Base-by-base conservation (phyloP, 305 asterid species). In the Stenogyne calaminthoides region DNA sequence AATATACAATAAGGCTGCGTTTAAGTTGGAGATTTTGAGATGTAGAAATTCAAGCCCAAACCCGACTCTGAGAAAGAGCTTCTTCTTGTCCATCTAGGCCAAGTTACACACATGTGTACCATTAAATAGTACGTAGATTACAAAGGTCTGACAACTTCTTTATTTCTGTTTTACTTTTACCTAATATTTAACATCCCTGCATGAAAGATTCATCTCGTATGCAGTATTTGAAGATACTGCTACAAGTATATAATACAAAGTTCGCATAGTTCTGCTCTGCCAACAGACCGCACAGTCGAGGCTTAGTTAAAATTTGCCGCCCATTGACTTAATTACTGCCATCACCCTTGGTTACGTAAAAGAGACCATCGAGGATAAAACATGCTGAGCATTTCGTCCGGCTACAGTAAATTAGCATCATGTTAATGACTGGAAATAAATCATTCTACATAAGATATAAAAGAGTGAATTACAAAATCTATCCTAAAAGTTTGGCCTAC, bases 221-320 rank as follows among this genome's bases (percentile, higher is more conserved):
- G 60, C 66, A 72, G 22, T 39, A 68, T 51, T 64, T 10, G 36
- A 25, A 73, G 22, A 71, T 60, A 15, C 25, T 44, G 40, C 19
- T 40, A 52, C 20, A 10, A 34, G 29, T 60, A 60, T 29, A 77
- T 12, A 40, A 18, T 63, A 51, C 77, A 64, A 34, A 37, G 47
- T 36, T 63, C 29, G 29, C 29, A 2, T 25, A 25, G 29, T 25
- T 12, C 42, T 12, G 16, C 66, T 82, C 84, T 88, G n/a, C n/a
- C 34, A 90, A 81, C 71, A 92, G 89, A 74, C 93, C 92, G 71
- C 98, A 92, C 74, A 92, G 46, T 19, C 98, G 93, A 77, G 98
- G 97, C 77, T 82, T 86, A 5, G 97, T 90, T 78, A 96, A 90
- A 74, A 79, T 88, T 83, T 90, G 76, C 76, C 90, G 72, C 52